Conservation (phyloP, 2,329 filamentous ascomycete species). For the Fusarium nygamai region DNA sequence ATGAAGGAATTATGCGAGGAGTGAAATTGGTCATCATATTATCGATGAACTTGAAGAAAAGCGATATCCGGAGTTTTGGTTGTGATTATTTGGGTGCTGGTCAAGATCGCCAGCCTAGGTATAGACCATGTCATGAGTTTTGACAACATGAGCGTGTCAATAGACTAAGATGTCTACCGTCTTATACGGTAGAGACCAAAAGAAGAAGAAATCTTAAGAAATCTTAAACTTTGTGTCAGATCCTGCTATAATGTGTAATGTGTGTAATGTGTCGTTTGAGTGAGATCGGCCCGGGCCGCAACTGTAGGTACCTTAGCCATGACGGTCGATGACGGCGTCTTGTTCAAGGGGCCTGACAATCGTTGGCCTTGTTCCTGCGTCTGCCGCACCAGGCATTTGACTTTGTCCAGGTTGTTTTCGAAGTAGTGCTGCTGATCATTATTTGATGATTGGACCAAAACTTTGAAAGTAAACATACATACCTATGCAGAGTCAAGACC, state of each 20-base stretch:
- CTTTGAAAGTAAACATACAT: not conserved
- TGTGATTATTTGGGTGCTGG: constrained; percentile 33
- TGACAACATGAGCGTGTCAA: not conserved
- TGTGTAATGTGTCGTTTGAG: not conserved
- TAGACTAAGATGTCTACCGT: not conserved
- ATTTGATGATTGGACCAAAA: not conserved
- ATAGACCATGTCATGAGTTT: constrained; percentile 4
- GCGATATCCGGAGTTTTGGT: constrained; percentile 45
- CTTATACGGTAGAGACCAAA: constrained; percentile 4
- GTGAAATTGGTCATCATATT: constrained; percentile 31
- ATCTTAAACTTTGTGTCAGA: not conserved
- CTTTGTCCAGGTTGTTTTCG: not conserved
- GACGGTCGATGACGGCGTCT: constrained; percentile 1
- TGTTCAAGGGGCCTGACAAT: not conserved
- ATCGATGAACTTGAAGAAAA: constrained; percentile 34
- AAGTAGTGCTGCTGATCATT: not conserved
- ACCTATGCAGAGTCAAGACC: not conserved
- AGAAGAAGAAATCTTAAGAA: not conserved
- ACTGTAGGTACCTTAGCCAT: not conserved
- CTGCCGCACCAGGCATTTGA: constrained; percentile 3
- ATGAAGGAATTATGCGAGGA: constrained; percentile 27
- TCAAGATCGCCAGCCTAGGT: constrained; percentile 12
- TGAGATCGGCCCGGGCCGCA: constrained; percentile 10
- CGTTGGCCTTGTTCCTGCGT: constrained; percentile 24
- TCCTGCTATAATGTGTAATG: not conserved